Base-by-base conservation (phyloP, 2,329 filamentous ascomycete species). In the Coniochaeta sp. region DNA sequence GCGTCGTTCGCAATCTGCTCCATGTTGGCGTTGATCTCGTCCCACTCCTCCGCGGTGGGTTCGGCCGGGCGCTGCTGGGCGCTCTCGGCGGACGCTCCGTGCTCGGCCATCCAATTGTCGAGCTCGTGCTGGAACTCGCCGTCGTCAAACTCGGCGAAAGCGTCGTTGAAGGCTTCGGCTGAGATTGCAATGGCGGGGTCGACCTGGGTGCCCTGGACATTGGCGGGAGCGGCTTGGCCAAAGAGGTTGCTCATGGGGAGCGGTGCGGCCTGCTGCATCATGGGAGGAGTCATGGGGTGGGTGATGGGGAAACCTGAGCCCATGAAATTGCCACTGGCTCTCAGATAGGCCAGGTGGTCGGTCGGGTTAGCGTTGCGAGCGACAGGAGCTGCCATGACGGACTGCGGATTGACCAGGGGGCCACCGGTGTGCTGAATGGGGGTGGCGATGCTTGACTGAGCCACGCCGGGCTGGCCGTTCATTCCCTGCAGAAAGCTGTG, bases 41-140 rank as follows among this genome's bases (percentile, higher is more conserved):
- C 58, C 62, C 63, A 64, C 59, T 68, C 62, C 26, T 64, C 62
- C 8, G 61, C 61, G 1, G 61, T 60, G 11, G 57, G 62, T 36
- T 65, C 58, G 22, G 60, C 63, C 1, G 56, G 5, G 26, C 34
- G 34, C 38, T 62, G 34, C 0, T 40, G 14, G 40, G 40, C 36
- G 28, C 26, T 19, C 26, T 62, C 61, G 63, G 58, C 60, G 22
- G 59, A 62, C 0, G 70, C 68, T 1, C 70, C 71, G 31, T 74
- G 66, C 43, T 66, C 36, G 14, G 62, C 62, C 69, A 74, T 73
- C 72, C 72, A 74, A 9, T 64, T 24, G 58, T 67, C 67, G 66
- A 71, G 69, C 36, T 69, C 69, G 12, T 50, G 19, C 50, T 65
- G 54, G 34, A 71, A 69, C 24, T 52, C 47, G 47, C 34, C 22